phyloP scores from a whole-genome alignment of 2,329 filamentous ascomycete genomes.

The Colletotrichum destructivum region DNA sequence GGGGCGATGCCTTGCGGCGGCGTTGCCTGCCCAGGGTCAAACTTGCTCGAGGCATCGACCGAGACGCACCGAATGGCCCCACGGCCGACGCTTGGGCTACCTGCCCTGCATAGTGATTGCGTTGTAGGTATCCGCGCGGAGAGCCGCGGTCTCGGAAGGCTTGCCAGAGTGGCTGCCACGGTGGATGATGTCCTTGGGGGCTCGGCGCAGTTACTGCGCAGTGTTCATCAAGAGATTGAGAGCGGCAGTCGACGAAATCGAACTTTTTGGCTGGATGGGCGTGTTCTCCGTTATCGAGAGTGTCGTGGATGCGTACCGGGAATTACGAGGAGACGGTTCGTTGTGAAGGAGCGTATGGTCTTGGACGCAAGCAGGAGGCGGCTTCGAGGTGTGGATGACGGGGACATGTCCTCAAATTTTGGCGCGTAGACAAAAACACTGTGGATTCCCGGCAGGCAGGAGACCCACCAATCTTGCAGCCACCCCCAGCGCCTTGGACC shows the following conservation, averaged over 20 bases:
- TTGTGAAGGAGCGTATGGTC: constrained; percentile 18
- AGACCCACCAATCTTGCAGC: constrained; percentile 24
- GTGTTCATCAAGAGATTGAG: constrained; percentile 6
- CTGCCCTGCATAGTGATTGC: constrained; percentile 56
- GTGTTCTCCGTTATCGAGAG: background rate
- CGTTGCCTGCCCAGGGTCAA: constrained; percentile 9
- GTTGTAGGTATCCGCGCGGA: constrained; percentile 59
- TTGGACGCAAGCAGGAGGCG: constrained; percentile 45
- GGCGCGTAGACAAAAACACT: constrained; percentile 26
- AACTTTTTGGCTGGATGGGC: background rate
- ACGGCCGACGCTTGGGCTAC: constrained; percentile 56
- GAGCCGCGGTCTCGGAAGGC: constrained; percentile 58
- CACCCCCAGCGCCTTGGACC: background rate
- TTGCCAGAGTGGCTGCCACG: constrained; percentile 50
- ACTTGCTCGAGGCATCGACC: constrained; percentile 47
- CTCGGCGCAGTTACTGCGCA: constrained; percentile 35
- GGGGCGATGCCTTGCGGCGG: constrained; percentile 30
- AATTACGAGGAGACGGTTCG: background rate
- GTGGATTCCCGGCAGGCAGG: constrained; percentile 32
- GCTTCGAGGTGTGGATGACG: constrained; percentile 31
- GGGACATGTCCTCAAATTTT: constrained; percentile 37
- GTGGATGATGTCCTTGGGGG: constrained; percentile 28
- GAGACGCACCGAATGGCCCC: constrained; percentile 53
- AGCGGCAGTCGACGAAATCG: background rate
- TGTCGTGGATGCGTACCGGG: background rate